Conservation (phyloP, 2,329 filamentous ascomycete genomes). For the Nannizziopsis arthrosporioides region DNA sequence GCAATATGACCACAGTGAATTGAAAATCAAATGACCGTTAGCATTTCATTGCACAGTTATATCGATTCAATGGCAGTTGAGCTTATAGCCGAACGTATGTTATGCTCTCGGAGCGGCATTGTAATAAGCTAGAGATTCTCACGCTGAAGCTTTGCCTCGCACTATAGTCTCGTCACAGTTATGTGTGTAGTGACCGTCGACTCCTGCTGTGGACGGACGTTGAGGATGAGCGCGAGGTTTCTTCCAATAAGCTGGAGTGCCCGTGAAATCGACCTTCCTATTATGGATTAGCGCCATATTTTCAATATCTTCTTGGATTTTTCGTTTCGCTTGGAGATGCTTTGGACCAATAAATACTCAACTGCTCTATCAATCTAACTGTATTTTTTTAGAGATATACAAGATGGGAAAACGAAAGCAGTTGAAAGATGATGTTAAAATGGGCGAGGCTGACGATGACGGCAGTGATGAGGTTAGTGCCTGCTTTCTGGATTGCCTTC, state of each 20-base stretch:
- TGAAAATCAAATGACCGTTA: neutral
- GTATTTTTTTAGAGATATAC: neutral
- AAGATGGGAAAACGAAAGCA: slow-evolving; percentile 44
- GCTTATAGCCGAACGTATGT: too few species aligned
- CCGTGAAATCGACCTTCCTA: slow-evolving; percentile 7
- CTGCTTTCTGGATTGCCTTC: neutral
- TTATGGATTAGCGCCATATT: slow-evolving; percentile 7
- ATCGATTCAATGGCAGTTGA: too few species aligned
- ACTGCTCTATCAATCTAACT: neutral
- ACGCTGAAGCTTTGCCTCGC: too few species aligned
- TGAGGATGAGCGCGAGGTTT: too few species aligned
- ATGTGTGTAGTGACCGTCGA: too few species aligned
- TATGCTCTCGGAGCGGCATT: too few species aligned
- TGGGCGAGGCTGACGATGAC: slow-evolving; percentile 32
- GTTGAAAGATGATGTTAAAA: slow-evolving; percentile 35
- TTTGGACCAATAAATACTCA: neutral
- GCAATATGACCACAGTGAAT: neutral
- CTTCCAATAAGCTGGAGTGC: too few species aligned
- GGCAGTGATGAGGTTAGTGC: slow-evolving; percentile 30
- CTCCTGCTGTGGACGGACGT: too few species aligned
- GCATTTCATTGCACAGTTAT: too few species aligned
- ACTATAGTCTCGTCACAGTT: too few species aligned
- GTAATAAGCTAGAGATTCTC: too few species aligned
- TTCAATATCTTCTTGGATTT: neutral
- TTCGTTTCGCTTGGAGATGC: neutral